Conservation (phyloP, 2,329 filamentous ascomycete genomes). For the Paecilomyces variotii region DNA sequence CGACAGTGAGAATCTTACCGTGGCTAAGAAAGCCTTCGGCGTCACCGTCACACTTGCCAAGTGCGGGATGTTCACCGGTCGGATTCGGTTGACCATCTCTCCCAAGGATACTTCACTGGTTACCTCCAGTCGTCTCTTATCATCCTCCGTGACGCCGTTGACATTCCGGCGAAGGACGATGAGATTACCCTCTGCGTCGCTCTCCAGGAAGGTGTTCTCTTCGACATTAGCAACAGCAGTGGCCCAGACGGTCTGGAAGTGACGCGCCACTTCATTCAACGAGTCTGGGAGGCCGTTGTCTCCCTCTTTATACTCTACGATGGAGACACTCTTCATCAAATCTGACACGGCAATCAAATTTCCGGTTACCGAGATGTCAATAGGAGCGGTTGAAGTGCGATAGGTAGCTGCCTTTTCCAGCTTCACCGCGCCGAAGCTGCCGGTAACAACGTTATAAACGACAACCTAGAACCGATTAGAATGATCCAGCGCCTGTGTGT, state of each 20-base stretch:
- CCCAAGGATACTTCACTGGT: constrained; percentile 78
- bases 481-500: not conserved
- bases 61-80: constrained; percentile 60
- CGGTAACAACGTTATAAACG: constrained; percentile 45
- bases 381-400: constrained; percentile 73
- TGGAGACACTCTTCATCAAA: constrained; percentile 82
- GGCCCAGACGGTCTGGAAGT: constrained; percentile 74
- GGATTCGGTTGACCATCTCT: constrained; percentile 88
- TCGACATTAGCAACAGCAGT: constrained; percentile 69
- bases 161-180: constrained; percentile 68
- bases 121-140: constrained; percentile 61
- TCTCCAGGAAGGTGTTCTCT: constrained; percentile 67
- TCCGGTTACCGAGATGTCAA: constrained; percentile 67
- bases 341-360: constrained; percentile 78
- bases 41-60: constrained; percentile 59
- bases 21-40: constrained; percentile 80
- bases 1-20: constrained; percentile 45
- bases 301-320: constrained; percentile 63
- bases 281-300: constrained; percentile 50
- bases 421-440: constrained; percentile 31
- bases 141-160: constrained; percentile 65
- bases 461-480: constrained; percentile 42
- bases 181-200: constrained; percentile 82
- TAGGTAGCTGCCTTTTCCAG: constrained; percentile 68
- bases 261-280: constrained; percentile 66